phyloP scores from a whole-genome alignment of 805 yeast species.

The Barnettozyma californica region DNA sequence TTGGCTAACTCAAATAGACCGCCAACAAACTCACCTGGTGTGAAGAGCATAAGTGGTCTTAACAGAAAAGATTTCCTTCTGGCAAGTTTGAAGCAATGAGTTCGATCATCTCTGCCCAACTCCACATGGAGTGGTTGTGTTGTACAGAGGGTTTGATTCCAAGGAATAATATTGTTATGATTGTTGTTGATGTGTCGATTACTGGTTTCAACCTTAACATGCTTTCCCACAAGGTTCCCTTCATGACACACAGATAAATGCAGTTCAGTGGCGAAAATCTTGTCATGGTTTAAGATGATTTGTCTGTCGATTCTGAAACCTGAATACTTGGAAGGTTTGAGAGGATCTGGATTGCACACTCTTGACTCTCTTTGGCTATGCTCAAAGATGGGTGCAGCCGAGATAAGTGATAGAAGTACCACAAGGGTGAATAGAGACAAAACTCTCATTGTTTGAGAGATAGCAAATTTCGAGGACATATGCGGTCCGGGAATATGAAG shows the following conservation, averaged over 20 bases:
- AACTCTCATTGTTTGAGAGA: background rate
- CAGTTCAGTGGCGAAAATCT: constrained; percentile 3
- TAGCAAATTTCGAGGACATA: background rate
- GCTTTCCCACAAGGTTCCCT: constrained; percentile 7
- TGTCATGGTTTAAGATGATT: background rate
- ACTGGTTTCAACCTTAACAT: constrained; percentile 5
- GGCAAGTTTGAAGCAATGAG: constrained; percentile 41
- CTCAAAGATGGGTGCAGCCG: background rate
- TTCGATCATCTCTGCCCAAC: background rate
- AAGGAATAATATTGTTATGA: constrained; percentile 9
- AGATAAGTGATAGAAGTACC: background rate
- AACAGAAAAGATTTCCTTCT: constrained; percentile 40
- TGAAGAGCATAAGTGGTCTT: constrained; percentile 34
- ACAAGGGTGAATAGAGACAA: background rate
- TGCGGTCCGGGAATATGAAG: background rate
- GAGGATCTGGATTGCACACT: constrained; percentile 11
- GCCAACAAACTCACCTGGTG: constrained; percentile 46
- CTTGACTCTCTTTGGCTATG: constrained; percentile 3
- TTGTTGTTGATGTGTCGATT: background rate
- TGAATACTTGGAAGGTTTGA: constrained; percentile 5
- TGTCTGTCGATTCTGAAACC: constrained; percentile 17
- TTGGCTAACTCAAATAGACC: constrained; percentile 39
- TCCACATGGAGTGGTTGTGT: background rate
- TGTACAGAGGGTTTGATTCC: constrained; percentile 14
- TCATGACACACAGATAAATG: constrained; percentile 14